phyloP scores from a whole-genome alignment of 331 rosid genomes.

The Stylosanthes scabra region DNA sequence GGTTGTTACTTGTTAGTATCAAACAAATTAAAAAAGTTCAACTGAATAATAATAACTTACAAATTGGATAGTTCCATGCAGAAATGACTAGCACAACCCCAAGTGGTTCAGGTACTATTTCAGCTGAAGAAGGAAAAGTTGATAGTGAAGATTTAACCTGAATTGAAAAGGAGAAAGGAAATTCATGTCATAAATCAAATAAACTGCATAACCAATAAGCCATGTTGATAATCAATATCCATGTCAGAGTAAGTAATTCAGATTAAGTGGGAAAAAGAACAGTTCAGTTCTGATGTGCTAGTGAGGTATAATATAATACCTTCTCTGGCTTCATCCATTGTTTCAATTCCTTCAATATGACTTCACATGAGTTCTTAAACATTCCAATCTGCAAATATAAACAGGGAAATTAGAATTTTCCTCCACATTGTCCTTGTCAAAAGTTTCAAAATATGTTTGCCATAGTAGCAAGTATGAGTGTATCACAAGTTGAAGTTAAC shows the following conservation, averaged over 20 bases:
- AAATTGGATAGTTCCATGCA: constrained; percentile 95
- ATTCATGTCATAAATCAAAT: constrained; percentile 1
- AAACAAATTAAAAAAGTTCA: constrained; percentile 13
- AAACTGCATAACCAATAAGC: constrained; percentile 3
- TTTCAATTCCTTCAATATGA: constrained; percentile 58
- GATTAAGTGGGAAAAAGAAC: not conserved
- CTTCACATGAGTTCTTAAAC: constrained; percentile 70
- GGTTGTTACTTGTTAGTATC: not conserved
- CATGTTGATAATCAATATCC: not conserved
- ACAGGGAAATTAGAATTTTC: not conserved
- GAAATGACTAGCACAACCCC: constrained; percentile 86
- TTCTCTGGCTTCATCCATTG: constrained; percentile 88
- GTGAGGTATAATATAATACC: constrained; percentile 48
- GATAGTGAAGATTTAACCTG: constrained; percentile 78
- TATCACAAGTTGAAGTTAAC: not conserved
- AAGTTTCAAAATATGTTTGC: not conserved
- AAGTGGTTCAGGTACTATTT: constrained; percentile 90
- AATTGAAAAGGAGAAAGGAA: constrained; percentile 29
- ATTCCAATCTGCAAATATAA: constrained; percentile 60
- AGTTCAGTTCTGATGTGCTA: too few relatives aligned
- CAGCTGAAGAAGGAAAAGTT: constrained; percentile 92
- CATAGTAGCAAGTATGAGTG: too few relatives aligned
- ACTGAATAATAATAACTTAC: constrained; percentile 54
- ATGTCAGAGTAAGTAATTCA: constrained; percentile 15
- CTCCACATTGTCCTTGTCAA: not conserved